Evolutionary conservation across 768 basidiomycete species (phyloP).

Genomic region (Cubamyces sp.): DNA sequence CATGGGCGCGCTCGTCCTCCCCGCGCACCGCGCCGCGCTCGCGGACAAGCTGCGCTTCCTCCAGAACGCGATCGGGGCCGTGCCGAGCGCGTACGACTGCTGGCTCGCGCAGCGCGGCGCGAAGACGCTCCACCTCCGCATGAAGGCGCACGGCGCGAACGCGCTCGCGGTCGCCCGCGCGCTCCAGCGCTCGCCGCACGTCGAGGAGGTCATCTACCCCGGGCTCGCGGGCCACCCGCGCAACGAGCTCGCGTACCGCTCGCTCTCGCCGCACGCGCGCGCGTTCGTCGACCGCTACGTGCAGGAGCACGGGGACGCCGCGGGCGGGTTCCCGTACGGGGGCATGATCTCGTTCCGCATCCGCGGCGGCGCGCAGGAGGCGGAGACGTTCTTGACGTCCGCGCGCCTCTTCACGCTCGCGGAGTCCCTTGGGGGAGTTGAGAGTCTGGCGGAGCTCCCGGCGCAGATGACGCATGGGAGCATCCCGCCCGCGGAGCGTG

Average conservation of each 20-base stretch:
- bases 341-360: slow-evolving; percentile 86
- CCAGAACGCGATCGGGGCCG: slow-evolving; percentile 86
- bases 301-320: slow-evolving; percentile 34
- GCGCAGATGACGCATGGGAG: slow-evolving; percentile 88
- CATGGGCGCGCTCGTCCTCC: slow-evolving; percentile 83
- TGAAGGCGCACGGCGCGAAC: slow-evolving; percentile 85
- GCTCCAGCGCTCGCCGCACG: slow-evolving; percentile 56
- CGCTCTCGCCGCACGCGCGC: slow-evolving; percentile 70
- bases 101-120: slow-evolving; percentile 90
- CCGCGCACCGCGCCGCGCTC: slow-evolving; percentile 53
- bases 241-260: slow-evolving; percentile 62
- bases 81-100: slow-evolving; percentile 84
- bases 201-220: slow-evolving; percentile 87
- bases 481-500: slow-evolving; percentile 70
- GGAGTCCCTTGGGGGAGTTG: slow-evolving; percentile 90
- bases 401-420: slow-evolving; percentile 78
- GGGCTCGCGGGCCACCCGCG: slow-evolving; percentile 72
- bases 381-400: slow-evolving; percentile 68
- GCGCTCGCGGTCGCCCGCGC: slow-evolving; percentile 75
- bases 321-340: slow-evolving; percentile 79
- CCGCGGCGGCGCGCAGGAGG: slow-evolving; percentile 52
- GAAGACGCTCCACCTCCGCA: slow-evolving; percentile 89
- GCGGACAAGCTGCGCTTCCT: slow-evolving; percentile 74
- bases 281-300: slow-evolving; percentile 56
- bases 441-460: slow-evolving; percentile 88